Base-by-base conservation (phyloP, 352 stramenopile genomes). In the Pythium graminicola region DNA sequence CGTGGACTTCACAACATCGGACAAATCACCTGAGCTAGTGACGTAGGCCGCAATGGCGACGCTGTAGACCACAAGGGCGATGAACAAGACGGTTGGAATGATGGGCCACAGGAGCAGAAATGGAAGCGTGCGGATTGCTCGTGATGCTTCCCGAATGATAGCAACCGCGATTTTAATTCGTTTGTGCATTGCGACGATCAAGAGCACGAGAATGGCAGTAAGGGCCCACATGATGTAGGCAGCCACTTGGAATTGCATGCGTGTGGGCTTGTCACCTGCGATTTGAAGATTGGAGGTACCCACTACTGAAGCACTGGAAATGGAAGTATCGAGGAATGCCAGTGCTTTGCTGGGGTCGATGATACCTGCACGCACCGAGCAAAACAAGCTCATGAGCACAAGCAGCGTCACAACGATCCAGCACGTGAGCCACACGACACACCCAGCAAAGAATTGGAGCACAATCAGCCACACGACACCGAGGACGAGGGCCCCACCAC, bases 341-440 rank as follows among this genome's bases (percentile, higher is more conserved):
- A 89, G 60, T 6, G 51, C 62, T 7, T 58, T 46, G 8, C 78
- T 13, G 8, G 71, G 54, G 19, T 71, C 58, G 48, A 95, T 74
- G 43, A 95, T 54, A 0, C 80, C 83, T 2, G 74, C 66, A 20
- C 79, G 65, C 32, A 84, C 68, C 17, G 85, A 89, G 60, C 78
- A 89, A 48, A 89, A 85, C n/a, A 89, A 42, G 24, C 72, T 91
- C 57, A 89, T 58, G 29, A 90, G 43, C 7, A 90, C 38, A 6
- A 92, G 65, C n/a, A 67, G 62, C 32, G 77, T 29, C 9, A 93
- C 43, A 23, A 89, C 70, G 10, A 84, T 62, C 50, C 74, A 60
- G 50, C 86, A 87, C 10, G 77, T 89, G 39, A 87, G 55, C 80
- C 81, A 92, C n/a, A 95, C 76, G 28, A 92, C 77, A 45, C 67